Evolutionary conservation across 2,329 filamentous ascomycete genomes (phyloP), one percentile per base, ranked within the genome.

Genomic region (Fusarium poae): DNA sequence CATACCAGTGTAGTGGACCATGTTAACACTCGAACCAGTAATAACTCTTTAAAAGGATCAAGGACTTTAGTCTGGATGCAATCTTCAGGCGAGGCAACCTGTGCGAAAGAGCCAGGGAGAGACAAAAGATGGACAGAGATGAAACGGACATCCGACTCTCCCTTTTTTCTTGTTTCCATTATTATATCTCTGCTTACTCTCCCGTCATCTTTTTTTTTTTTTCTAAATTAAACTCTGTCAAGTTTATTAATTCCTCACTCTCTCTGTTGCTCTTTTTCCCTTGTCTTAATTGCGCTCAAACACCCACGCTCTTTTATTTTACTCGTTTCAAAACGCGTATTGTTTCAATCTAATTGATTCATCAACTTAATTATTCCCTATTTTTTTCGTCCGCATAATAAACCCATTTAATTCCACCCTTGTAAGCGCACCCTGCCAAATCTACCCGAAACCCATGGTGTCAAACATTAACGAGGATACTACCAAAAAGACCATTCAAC

Each of bases 41-140:
- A 63, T 12, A 58, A 39, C 18, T 18, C 16, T 20, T 4, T 4
- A 45, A 29, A 0, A 50, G n/a, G 21, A 16, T 42, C 18, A 46
- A 54, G 59, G 52, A 43, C 45, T 65, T 37, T 44, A n/a, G 25
- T 65, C 39, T 48, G 29, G 42, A 43, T 62, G 67, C 60, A 59
- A 42, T 40, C 57, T 56, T 52, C 48, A 62, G 56, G 58, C 51
- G 53, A 71, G 61, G 68, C 68, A 71, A 57, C 65, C 56, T 54
- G 45, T 52, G 57, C 53, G 62, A 65, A 18, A 25, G 43, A 50
- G n/a, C 21, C 40, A 44, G 42, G 34, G 54, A 51, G 44, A 62
- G 30, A 3, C 23, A 16, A 13, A 18, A 13, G 42, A 29, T 20
- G 9, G 42, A 20, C 25, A 44, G 16, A 60, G 43, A 20, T 68